Conservation (phyloP, 176 grass and related monocot genomes). For the Oryza rufipogon region DNA sequence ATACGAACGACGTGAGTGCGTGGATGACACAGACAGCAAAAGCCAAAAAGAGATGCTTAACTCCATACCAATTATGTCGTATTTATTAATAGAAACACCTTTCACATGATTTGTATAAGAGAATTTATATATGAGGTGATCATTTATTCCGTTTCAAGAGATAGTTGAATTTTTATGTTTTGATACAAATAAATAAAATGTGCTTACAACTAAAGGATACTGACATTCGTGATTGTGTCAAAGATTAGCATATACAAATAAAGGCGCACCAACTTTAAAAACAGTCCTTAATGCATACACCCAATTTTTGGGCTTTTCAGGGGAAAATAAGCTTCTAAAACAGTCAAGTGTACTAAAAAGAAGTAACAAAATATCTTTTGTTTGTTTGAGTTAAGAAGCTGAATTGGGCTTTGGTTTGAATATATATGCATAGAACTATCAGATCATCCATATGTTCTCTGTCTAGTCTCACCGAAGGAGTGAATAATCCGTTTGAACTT, state of each 20-base stretch:
- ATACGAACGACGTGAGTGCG: constrained; percentile 26
- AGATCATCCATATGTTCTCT: background rate
- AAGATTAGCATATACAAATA: background rate
- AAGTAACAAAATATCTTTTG: background rate
- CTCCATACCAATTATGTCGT: background rate
- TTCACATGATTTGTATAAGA: background rate
- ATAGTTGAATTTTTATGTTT: background rate
- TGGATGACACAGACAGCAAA: constrained; percentile 30
- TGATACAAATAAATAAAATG: background rate
- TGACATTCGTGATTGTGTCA: background rate
- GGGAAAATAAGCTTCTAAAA: background rate
- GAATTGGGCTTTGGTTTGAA: background rate
- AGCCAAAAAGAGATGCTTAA: background rate
- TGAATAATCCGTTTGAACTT: background rate
- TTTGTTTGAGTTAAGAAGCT: background rate
- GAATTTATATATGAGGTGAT: background rate
- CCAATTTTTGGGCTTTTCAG: too few relatives aligned
- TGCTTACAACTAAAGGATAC: background rate
- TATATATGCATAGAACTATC: background rate
- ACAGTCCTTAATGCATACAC: background rate
- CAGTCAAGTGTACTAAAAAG: background rate
- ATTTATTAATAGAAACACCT: background rate
- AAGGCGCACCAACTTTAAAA: background rate
- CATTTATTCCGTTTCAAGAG: background rate
- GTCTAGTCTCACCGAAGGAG: background rate